phyloP scores from a whole-genome alignment of 371 early-diverging fungal genomes.

The Mucor piriformis region DNA sequence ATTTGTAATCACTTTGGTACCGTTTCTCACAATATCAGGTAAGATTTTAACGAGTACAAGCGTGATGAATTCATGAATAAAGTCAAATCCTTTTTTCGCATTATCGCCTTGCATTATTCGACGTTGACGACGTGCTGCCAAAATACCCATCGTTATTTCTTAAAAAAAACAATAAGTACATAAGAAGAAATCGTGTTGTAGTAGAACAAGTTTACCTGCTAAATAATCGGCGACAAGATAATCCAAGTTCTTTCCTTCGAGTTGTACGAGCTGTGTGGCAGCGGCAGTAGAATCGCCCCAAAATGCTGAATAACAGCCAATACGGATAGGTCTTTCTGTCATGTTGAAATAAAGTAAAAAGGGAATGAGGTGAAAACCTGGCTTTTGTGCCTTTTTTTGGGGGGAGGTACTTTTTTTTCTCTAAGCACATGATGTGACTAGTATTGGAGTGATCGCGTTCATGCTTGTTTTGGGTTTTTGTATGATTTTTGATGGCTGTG shows the following conservation, averaged over 20 bases:
- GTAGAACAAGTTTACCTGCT: constrained; percentile 46
- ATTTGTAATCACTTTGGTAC: constrained; percentile 73
- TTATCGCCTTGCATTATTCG: constrained; percentile 49
- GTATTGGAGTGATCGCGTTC: constrained; percentile 1
- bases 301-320: constrained; percentile 77
- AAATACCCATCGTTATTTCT: constrained; percentile 80
- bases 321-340: constrained; percentile 53
- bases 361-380: background rate
- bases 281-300: constrained; percentile 73
- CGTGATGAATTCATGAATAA: constrained; percentile 65
- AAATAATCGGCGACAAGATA: constrained; percentile 74
- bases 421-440: constrained; percentile 25
- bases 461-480: background rate
- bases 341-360: background rate
- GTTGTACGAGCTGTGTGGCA: constrained; percentile 70
- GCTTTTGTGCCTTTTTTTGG: background rate
- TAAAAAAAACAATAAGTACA: background rate
- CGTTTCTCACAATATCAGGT: constrained; percentile 59
- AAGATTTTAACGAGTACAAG: constrained; percentile 58
- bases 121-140: constrained; percentile 62
- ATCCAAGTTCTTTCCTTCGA: constrained; percentile 70
- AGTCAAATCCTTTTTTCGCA: constrained; percentile 59
- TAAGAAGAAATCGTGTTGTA: background rate
- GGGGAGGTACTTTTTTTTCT: too few species aligned
- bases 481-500: too few species aligned